Conservation (phyloP, 345 rosid species). For the Brassica cretica region DNA sequence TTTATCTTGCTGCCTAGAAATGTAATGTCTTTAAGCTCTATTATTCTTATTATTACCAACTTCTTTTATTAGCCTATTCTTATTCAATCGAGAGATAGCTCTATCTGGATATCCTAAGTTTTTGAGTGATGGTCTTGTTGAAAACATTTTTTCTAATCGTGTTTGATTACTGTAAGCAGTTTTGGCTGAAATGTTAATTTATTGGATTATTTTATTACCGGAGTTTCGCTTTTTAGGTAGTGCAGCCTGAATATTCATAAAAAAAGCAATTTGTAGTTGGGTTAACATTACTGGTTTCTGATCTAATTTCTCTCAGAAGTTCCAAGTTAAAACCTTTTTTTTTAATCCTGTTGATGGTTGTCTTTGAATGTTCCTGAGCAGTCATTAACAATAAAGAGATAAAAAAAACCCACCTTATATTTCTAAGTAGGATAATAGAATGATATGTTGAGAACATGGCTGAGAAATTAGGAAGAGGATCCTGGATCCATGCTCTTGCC, state of each 20-base stretch:
- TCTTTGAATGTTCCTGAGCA: not conserved
- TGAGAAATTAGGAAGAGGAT: slow-evolving; percentile 44
- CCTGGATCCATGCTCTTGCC: slow-evolving; percentile 41
- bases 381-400: not conserved
- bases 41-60: slow-evolving; percentile 26
- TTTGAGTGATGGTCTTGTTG: slow-evolving; percentile 2
- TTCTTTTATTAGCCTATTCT: not conserved
- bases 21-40: slow-evolving; percentile 38
- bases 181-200: not conserved
- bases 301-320: not conserved
- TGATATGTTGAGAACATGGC: slow-evolving; percentile 20
- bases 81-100: not conserved
- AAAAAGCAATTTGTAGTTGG: not conserved
- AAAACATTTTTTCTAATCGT: not conserved
- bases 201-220: not conserved
- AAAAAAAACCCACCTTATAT: not conserved
- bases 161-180: not conserved
- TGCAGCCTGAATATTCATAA: slow-evolving; percentile 10
- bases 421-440: slow-evolving; percentile 18
- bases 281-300: not conserved
- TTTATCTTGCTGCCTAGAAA: slow-evolving; percentile 29
- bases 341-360: not conserved
- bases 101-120: not conserved
- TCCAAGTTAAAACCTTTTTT: not conserved
- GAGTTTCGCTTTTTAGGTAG: not conserved